These are phyloP conservation scores for Endothia cerciana DNA, from an alignment of 2,329 filamentous ascomycete genomes.

Conservation along the genomic window DNA sequence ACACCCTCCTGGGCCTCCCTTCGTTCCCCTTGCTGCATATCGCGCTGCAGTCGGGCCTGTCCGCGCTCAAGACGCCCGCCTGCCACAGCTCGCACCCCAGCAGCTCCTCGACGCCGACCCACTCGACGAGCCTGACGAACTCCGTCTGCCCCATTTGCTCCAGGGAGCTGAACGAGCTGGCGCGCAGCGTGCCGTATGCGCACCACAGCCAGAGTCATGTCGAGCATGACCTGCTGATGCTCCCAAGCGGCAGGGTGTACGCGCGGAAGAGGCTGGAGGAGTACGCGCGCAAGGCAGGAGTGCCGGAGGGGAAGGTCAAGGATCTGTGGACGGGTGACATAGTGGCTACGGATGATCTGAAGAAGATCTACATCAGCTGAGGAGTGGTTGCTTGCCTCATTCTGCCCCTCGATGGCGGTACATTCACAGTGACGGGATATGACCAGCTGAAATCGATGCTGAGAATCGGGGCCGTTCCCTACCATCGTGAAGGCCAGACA, in stretches of 20 bases:
- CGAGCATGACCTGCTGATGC: conserved; percentile 80
- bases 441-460: background rate
- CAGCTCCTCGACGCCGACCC: conserved; percentile 35
- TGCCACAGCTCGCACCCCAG: conserved; percentile 62
- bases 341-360: conserved; percentile 64
- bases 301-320: conserved; percentile 68
- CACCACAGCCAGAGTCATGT: conserved; percentile 94
- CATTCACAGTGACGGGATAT: background rate
- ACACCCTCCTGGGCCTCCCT: conserved; percentile 81
- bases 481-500: background rate
- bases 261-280: conserved; percentile 74
- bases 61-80: conserved; percentile 91
- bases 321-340: conserved; percentile 78
- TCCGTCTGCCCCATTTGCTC: conserved; percentile 94
- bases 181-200: conserved; percentile 86
- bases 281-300: conserved; percentile 78
- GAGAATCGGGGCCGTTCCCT: background rate
- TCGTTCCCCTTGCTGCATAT: conserved; percentile 84
- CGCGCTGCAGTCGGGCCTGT: conserved; percentile 87
- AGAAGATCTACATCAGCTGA: conserved; percentile 91
- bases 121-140: conserved; percentile 63
- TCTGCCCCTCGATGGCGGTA: background rate
- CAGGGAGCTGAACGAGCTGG: conserved; percentile 90
- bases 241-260: conserved; percentile 88
- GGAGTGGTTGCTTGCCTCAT: background rate